Evolutionary conservation across 805 yeast genomes (phyloP), one percentile per base, ranked within the genome.

Genomic region (Spathaspora hagerdaliae): DNA sequence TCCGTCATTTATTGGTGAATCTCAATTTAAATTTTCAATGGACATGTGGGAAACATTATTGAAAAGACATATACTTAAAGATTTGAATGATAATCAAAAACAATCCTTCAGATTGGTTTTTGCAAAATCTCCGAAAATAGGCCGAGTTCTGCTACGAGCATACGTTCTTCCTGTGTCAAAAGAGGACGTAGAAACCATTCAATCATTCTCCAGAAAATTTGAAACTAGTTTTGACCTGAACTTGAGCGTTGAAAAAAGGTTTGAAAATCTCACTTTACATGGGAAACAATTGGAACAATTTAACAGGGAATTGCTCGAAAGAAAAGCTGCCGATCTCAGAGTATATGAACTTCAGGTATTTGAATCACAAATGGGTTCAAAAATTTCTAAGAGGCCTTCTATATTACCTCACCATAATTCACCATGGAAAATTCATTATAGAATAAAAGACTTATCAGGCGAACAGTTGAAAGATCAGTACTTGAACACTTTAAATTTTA

Each of bases 11-110:
- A 72, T 85, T 41, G 96, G 92, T 0, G 81, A 84, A 24, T 61
- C 63, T 12, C 96, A 89, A 60, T 86, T 88, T 60, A 77, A 73
- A 51, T 58, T 77, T 14, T 82, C 90, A 6, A 54, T 85, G 48
- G 60, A 69, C 9, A 59, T 87, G 2, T 71, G 86, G 66, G 59
- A 65, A 39, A 57, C 54, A 24, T 42, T 71, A 34, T 49, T 71
- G 46, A 39, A 31, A 8, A 57, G 63, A 29, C 47, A 44, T 2
- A 58, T 67, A 12, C 51, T 57, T 24, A 27, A 55, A 35, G 74
- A 70, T 47, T 46, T 69, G 19, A 50, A 50, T 15, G 50, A 47
- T 11, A 42, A 48, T 7, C 48, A 50, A 26, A 53, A 48, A 5
- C 34, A 44, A 14, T 55, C 71, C 15, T 67, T 64, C 45, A 52